Percentiles rank a stretch among this genome's conserved stretches.
These are phyloP conservation scores for Geosmithia flava DNA, from an alignment of 2,329 filamentous ascomycete genomes.

Conservation along the genomic window DNA sequence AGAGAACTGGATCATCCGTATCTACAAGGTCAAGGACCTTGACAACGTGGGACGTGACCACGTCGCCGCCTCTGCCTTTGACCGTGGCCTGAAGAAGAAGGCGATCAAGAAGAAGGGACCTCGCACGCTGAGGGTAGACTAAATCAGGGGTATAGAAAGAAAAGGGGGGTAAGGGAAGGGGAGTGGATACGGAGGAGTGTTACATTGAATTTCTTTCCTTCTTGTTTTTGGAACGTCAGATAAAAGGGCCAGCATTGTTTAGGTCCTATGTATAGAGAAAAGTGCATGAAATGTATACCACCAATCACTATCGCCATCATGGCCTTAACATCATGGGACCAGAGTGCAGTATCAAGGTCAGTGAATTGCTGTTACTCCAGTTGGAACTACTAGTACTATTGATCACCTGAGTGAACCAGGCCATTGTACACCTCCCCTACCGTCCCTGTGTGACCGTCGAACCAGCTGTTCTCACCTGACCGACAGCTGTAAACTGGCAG, in stretches of 20 bases:
- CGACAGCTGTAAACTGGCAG: too few relatives aligned
- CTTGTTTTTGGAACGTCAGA: not conserved
- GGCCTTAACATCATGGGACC: not conserved
- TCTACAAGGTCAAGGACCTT: slow-evolving; percentile 99
- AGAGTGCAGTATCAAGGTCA: not conserved
- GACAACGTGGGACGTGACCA: slow-evolving; percentile 94
- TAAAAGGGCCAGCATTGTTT: not conserved
- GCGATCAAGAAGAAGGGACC: slow-evolving; percentile 60
- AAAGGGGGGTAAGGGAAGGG: not conserved
- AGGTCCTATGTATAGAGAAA: not conserved
- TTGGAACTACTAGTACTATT: too few relatives aligned
- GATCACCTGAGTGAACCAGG: too few relatives aligned
- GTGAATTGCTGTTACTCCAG: too few relatives aligned
- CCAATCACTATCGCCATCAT: not conserved
- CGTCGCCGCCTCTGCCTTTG: slow-evolving; percentile 53
- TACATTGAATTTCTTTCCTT: not conserved
- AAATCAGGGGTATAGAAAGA: slow-evolving; percentile 14
- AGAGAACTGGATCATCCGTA: slow-evolving; percentile 99
- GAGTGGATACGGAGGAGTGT: not conserved
- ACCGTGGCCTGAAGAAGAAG: slow-evolving; percentile 77
- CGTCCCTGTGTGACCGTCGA: too few relatives aligned
- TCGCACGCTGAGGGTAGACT: slow-evolving; percentile 61
- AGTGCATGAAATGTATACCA: not conserved
- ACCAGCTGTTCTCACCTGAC: too few relatives aligned
- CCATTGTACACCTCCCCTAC: too few relatives aligned